Evolutionary conservation across 805 yeast species (phyloP), one percentile per base, ranked within the genome.

Genomic region (Candida odintsovae): DNA sequence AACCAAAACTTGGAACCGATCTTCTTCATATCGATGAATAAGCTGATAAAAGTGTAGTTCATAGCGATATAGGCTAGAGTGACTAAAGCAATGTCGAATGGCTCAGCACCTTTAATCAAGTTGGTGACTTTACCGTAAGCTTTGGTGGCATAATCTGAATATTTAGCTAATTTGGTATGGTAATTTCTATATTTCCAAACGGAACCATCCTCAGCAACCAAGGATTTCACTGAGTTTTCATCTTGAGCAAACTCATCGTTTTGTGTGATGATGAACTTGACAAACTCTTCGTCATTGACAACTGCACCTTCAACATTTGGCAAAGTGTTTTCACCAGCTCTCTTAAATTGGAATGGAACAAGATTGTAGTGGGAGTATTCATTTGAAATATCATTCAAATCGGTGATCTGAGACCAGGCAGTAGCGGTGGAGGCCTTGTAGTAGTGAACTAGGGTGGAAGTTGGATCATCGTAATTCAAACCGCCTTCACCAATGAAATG

Each of bases 1-100:
- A 94, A 74, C 95, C 96, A 89, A 57, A 88, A 83, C 56, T 79
- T 85, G 26, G 97, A 88, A 25, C 96, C 97, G 25, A 83, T 69
- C 43, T 73, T 69, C 54, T 69, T 70, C 94, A 92, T 83, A 55
- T 88, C 90, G 49, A 78, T 58, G 57, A 86, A 90, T 26, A 92
- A 76, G 50, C 81, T 80, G 49, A 78, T 67, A 55, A 92, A 76
- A 11, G 96, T 87, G 65, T 86, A 82, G 75, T 86, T 73, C 96
- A 90, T 90, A 41, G 95, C 95, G 23, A 79, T 56, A 64, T 92
- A 92, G 3, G 96, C 97, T 43, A 82, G 63, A 3, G 87, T 73
- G 43, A 94, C 83, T 48, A 90, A 73, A 13, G 81, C 80, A 36
- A 90, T 82, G 65, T 92, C 98, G 54, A 88, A 88, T 22, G 84